These are phyloP conservation scores for Ophiostoma piceae DNA, from an alignment of 2,329 filamentous ascomycete species.

Conservation along the genomic window DNA sequence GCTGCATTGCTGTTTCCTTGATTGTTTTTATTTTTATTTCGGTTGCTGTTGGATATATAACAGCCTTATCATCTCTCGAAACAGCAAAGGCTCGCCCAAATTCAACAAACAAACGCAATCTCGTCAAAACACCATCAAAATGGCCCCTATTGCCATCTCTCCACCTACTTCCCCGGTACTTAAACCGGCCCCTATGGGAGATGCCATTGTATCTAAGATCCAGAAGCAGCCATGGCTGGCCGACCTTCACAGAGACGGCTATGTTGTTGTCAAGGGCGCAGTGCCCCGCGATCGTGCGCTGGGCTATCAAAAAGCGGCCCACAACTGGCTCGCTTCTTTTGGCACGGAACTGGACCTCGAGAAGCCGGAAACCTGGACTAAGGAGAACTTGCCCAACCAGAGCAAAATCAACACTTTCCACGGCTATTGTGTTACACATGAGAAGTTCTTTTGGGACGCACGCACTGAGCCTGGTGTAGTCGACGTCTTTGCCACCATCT, in stretches of 20 bases:
- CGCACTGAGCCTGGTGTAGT: slow-evolving; percentile 38
- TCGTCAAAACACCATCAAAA: not conserved
- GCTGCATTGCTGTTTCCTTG: not conserved
- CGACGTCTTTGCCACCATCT: slow-evolving; percentile 37
- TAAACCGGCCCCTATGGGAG: not conserved
- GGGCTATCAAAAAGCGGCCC: not conserved
- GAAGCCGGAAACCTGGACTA: slow-evolving; percentile 36
- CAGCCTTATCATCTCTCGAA: not conserved
- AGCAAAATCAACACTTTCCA: slow-evolving; percentile 33
- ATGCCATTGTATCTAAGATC: not conserved
- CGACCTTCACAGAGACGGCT: not conserved
- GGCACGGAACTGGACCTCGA: not conserved
- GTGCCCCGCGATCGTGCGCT: not conserved
- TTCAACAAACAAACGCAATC: not conserved
- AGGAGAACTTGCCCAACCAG: slow-evolving; percentile 36
- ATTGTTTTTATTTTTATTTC: not conserved
- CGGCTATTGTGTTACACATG: slow-evolving; percentile 35
- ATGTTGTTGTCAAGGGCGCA: not conserved
- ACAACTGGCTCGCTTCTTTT: not conserved
- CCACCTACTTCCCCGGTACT: not conserved
- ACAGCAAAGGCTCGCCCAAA: not conserved
- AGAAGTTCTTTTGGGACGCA: slow-evolving; percentile 39
- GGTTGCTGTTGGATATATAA: not conserved
- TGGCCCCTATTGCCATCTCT: not conserved
- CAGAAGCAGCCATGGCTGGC: not conserved